Evolutionary conservation across 163 green algal species (phyloP), one percentile per base, ranked within the genome.

Genomic region (Scenedesmus sp.): DNA sequence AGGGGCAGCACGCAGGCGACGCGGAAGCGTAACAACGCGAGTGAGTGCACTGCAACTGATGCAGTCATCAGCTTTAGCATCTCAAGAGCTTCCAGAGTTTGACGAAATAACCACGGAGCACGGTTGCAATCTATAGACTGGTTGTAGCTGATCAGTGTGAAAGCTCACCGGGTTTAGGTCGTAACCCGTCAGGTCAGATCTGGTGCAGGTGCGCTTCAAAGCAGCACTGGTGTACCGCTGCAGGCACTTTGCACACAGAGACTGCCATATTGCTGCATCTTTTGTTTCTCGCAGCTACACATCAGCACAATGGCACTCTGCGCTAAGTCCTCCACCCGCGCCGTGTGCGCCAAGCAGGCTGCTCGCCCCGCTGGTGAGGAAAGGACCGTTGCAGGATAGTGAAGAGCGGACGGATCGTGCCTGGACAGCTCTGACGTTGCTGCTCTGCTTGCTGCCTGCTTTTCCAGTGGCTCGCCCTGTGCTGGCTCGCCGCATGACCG

Each of bases 271-370:
- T 76, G 65, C 65, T 76, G 65, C 65, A 76, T 76, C 65, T 40
- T 76, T 40, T 37, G 65, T 30, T 76, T 30, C 88, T 61, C 56
- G 61, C 10, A 94, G 80, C 9, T 78, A 90, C 76, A 93, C 93
- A 24, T 76, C 83, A 81, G 22, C 56, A 89, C 30, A 78, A 89
- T 89, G 83, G 83, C 83, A 82, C 83, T 89, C 22, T 89, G 83
- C 83, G 49, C 49, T 76, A 80, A 51, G 61, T 81, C 61, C 70
- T 61, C 70, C 83, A 89, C 83, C 61, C 78, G 43, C 78, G 61
- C 61, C 49, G 83, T 80, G 83, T 76, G 56, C 56, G 65, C 56
- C 83, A 89, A 89, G 83, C 46, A 51, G 56, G 83, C 83, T 78
- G 70, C 83, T 42, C 61, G 61, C 83, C 56, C 70, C 81, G 83